A percentile compares a stretch with the other conserved stretches of the same genome.
These are phyloP conservation scores for Yamadazyma oceani DNA, from an alignment of 1,139 yeast species.

Conservation along the genomic window DNA sequence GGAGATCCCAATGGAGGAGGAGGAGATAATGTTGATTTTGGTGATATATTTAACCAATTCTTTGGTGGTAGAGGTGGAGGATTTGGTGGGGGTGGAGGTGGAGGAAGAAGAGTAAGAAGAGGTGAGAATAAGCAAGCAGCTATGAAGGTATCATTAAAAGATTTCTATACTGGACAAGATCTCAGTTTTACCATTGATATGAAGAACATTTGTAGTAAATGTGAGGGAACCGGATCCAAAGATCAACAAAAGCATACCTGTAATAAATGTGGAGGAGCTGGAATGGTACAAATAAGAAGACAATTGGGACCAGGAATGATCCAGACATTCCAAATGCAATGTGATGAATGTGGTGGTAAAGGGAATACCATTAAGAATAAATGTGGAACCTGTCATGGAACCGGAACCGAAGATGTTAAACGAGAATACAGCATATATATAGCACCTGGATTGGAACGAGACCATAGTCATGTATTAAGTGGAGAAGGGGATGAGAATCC, in stretches of 20 bases:
- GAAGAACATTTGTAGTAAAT: conserved; percentile 71
- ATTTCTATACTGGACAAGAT: conserved; percentile 68
- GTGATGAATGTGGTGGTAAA: conserved; percentile 78
- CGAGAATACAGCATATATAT: conserved; percentile 64
- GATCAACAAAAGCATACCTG: conserved; percentile 73
- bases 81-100: conserved; percentile 35
- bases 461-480: conserved; percentile 54
- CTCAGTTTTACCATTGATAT: conserved; percentile 64
- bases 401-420: conserved; percentile 55
- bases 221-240: conserved; percentile 82
- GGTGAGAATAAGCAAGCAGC: conserved; percentile 67
- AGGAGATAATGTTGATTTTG: conserved; percentile 49
- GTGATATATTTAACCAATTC: conserved; percentile 69
- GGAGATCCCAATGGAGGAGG: conserved; percentile 78
- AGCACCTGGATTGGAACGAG: conserved; percentile 69
- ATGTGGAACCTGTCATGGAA: conserved; percentile 72
- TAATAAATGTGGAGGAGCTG: conserved; percentile 70
- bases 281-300: conserved; percentile 62
- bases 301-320: conserved; percentile 90
- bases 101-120: conserved; percentile 41
- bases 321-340: conserved; percentile 76
- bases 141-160: conserved; percentile 57
- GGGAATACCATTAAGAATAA: conserved; percentile 65
- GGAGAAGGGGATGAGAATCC: conserved; percentile 89
- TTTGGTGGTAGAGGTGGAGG: conserved; percentile 53